These are phyloP conservation scores for Calendula officinalis DNA, from an alignment of 129 eudicot species.

Conservation along the genomic window DNA sequence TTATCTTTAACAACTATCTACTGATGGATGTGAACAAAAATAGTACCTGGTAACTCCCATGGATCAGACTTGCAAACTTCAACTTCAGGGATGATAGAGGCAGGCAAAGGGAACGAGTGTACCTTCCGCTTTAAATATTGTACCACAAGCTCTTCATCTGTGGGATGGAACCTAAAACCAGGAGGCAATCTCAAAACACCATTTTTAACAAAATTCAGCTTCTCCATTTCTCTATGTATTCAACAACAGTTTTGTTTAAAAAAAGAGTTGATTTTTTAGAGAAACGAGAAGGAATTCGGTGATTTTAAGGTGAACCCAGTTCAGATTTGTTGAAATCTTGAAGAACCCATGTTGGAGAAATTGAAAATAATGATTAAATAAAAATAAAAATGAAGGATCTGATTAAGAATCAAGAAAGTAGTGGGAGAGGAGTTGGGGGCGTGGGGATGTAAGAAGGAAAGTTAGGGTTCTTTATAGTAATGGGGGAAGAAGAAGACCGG, in stretches of 20 bases:
- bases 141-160: slow-evolving; percentile 46
- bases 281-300: neutral
- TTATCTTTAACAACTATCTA: neutral
- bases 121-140: slow-evolving; percentile 44
- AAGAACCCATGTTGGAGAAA: slow-evolving; percentile 6
- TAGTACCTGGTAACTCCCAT: slow-evolving; percentile 41
- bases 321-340: slow-evolving; percentile 10
- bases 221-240: slow-evolving; percentile 12
- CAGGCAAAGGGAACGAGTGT: slow-evolving; percentile 41
- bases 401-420: too few species aligned
- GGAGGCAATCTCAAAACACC: slow-evolving; percentile 70
- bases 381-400: neutral
- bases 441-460: slow-evolving; percentile 35
- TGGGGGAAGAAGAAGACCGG: slow-evolving; percentile 40
- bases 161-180: slow-evolving; percentile 48
- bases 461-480: slow-evolving; percentile 46
- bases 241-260: neutral
- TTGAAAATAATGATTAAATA: neutral
- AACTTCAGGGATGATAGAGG: slow-evolving; percentile 40
- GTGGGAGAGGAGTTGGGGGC: neutral
- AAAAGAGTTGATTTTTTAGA: neutral
- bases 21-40: neutral
- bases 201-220: slow-evolving; percentile 23
- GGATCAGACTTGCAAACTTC: slow-evolving; percentile 40
- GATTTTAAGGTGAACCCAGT: neutral